phyloP scores from a whole-genome alignment of 1,284 basidiomycete species.

The Ustanciosporium gigantosporum region DNA sequence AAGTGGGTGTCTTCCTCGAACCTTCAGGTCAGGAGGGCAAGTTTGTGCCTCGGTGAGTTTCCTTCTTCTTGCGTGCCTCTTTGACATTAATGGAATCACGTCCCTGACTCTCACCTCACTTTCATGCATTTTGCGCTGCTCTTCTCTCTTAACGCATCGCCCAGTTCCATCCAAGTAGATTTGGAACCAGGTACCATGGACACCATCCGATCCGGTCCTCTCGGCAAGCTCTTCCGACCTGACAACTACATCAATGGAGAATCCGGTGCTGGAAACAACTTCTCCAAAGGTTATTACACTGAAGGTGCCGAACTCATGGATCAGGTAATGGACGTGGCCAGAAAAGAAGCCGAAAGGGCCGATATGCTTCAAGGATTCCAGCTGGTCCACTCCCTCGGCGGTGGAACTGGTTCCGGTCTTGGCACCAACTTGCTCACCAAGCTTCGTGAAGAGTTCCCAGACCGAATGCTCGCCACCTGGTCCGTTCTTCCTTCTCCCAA shows the following conservation, averaged over 20 bases:
- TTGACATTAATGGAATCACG: no score
- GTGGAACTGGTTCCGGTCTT: conserved; percentile 67
- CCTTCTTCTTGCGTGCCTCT: no score
- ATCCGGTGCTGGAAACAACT: conserved; percentile 84
- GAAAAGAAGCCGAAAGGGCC: conserved; percentile 69
- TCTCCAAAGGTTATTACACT: conserved; percentile 72
- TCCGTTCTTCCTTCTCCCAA: conserved; percentile 89
- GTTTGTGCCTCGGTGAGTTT: conserved; percentile 53
- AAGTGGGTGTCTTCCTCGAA: conserved; percentile 60
- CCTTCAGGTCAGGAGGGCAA: conserved; percentile 54
- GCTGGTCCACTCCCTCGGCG: conserved; percentile 86
- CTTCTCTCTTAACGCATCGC: conserved; percentile 63
- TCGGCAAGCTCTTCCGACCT: conserved; percentile 79
- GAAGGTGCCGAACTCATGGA: conserved; percentile 82
- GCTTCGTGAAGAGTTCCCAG: conserved; percentile 63
- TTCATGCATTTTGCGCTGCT: not conserved
- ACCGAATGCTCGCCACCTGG: conserved; percentile 87
- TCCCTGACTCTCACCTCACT: not conserved
- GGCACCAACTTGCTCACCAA: conserved; percentile 58
- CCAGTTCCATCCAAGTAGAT: conserved; percentile 87
- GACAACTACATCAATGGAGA: conserved; percentile 74
- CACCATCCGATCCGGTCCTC: conserved; percentile 68
- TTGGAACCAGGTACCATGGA: conserved; percentile 88
- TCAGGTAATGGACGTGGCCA: conserved; percentile 68
- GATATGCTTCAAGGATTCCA: conserved; percentile 94